Evolutionary conservation across 148 eudicot species (phyloP).

Genomic region (Pharnaceum exiguum): DNA sequence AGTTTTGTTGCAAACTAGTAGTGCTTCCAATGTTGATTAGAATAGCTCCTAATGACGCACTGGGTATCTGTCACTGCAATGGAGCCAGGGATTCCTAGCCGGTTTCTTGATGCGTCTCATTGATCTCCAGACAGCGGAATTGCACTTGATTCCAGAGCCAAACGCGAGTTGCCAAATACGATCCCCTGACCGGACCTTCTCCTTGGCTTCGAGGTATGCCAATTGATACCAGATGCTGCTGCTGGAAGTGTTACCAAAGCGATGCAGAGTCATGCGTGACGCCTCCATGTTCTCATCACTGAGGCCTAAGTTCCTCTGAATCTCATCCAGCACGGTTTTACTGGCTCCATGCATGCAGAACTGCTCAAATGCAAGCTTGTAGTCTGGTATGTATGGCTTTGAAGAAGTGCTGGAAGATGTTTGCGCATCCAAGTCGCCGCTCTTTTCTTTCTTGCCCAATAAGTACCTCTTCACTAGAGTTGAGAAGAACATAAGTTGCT

Average conservation of each 20-base stretch:
- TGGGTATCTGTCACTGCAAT: slow-evolving; percentile 36
- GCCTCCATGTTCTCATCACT: slow-evolving; percentile 81
- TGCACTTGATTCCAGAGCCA: slow-evolving; percentile 89
- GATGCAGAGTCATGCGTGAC: slow-evolving; percentile 59
- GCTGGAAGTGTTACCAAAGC: slow-evolving; percentile 90
- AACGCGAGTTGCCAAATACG: slow-evolving; percentile 89
- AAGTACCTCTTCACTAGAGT: slow-evolving; percentile 56
- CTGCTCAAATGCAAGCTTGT: slow-evolving; percentile 95
- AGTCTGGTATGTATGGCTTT: slow-evolving; percentile 86
- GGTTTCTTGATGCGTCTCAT: slow-evolving; percentile 52
- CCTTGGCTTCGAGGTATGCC: slow-evolving; percentile 85
- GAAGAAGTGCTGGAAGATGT: neutral
- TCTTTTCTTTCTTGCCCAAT: slow-evolving; percentile 8
- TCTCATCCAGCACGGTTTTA: slow-evolving; percentile 69
- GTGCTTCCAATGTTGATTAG: too few relatives aligned
- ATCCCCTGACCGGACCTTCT: slow-evolving; percentile 52
- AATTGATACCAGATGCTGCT: slow-evolving; percentile 95
- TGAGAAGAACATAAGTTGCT: slow-evolving; percentile 78
- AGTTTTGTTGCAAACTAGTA: too few relatives aligned
- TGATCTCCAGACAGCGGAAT: slow-evolving; percentile 78
- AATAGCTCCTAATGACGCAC: too few relatives aligned
- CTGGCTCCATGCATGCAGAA: slow-evolving; percentile 89
- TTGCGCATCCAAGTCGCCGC: neutral
- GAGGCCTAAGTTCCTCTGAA: slow-evolving; percentile 72
- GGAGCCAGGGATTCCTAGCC: slow-evolving; percentile 63